Percentiles rank a stretch among this genome's conserved stretches.
These are phyloP conservation scores for Albophoma yamanashiensis DNA, from an alignment of 2,329 filamentous ascomycete species.

Conservation along the genomic window DNA sequence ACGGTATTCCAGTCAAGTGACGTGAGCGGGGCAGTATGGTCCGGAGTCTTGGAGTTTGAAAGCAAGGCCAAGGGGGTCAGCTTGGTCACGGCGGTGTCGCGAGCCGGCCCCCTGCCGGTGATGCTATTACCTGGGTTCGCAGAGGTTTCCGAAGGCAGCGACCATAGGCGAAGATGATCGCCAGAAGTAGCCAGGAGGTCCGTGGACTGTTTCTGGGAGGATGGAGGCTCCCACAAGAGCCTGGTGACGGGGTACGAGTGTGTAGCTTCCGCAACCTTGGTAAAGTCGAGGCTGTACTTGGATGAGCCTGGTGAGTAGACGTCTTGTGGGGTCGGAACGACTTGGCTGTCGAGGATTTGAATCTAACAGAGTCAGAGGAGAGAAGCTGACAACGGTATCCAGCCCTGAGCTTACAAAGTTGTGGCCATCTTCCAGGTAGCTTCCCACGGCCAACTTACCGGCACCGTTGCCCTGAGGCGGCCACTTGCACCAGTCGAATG, in stretches of 20 bases:
- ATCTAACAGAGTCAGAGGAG: slow-evolving; percentile 46
- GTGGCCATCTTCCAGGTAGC: slow-evolving; percentile 94
- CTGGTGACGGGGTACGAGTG: slow-evolving; percentile 96
- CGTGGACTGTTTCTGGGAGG: slow-evolving; percentile 87
- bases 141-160: slow-evolving; percentile 61
- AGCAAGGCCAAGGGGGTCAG: slow-evolving; percentile 84
- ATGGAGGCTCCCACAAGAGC: slow-evolving; percentile 91
- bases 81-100: slow-evolving; percentile 58
- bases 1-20: slow-evolving; percentile 98
- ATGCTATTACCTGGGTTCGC: slow-evolving; percentile 52
- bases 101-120: slow-evolving; percentile 37
- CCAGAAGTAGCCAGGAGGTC: slow-evolving; percentile 92
- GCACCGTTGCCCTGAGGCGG: slow-evolving; percentile 67
- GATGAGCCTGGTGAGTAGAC: slow-evolving; percentile 59
- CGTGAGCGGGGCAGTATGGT: slow-evolving; percentile 93
- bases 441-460: slow-evolving; percentile 89
- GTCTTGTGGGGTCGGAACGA: slow-evolving; percentile 58
- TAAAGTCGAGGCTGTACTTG: slow-evolving; percentile 76
- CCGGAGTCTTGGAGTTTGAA: slow-evolving; percentile 96
- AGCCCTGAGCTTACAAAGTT: slow-evolving; percentile 60
- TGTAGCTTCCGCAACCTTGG: slow-evolving; percentile 88
- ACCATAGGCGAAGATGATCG: slow-evolving; percentile 90
- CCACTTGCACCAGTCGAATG: slow-evolving; percentile 99
- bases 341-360: slow-evolving; percentile 88
- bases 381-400: slow-evolving; percentile 13